These are phyloP conservation scores for Exophiala xenobiotica DNA, from an alignment of 2,329 filamentous ascomycete species.

Conservation along the genomic window DNA sequence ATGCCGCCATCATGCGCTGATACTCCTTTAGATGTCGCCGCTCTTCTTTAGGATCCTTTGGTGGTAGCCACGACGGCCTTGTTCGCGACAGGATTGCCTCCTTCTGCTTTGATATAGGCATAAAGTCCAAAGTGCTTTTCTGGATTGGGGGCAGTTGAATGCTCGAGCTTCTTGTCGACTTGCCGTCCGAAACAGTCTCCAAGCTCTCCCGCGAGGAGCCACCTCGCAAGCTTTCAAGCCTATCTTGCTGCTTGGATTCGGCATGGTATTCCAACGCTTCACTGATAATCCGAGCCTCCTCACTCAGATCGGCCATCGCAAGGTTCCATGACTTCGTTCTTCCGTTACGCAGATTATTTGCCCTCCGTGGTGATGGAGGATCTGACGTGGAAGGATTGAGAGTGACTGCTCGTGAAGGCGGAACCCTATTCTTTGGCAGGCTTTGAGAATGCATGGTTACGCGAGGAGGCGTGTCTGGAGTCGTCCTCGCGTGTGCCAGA, in stretches of 20 bases:
- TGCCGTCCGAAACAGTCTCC: conserved; percentile 39
- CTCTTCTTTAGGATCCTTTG: conserved; percentile 82
- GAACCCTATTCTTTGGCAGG: conserved; percentile 32
- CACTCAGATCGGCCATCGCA: conserved; percentile 57
- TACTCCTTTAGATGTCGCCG: conserved; percentile 77
- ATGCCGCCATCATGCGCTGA: conserved; percentile 64
- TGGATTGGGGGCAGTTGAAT: conserved; percentile 60
- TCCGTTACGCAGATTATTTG: conserved; percentile 31
- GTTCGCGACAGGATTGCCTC: conserved; percentile 64
- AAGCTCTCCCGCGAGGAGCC: conserved; percentile 16
- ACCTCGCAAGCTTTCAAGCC: conserved; percentile 7
- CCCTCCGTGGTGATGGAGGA: conserved; percentile 31
- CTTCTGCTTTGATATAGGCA: conserved; percentile 66
- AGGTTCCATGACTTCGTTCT: conserved; percentile 61
- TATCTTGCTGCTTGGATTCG: conserved; percentile 40
- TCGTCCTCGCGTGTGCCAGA: conserved; percentile 40
- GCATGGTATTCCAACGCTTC: conserved; percentile 60
- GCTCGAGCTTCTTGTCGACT: conserved; percentile 45
- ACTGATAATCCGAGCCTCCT: conserved; percentile 60
- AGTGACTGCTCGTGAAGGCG: conserved; percentile 20
- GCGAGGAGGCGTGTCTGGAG: conserved; percentile 30
- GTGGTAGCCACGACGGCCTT: conserved; percentile 66
- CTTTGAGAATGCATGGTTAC: conserved; percentile 33
- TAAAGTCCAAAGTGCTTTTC: conserved; percentile 63
- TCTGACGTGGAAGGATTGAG: conserved; percentile 18